A percentile compares a stretch with the other conserved stretches of the same genome.
Conservation (phyloP, 768 basidiomycete species). For the Mycena crocata region DNA sequence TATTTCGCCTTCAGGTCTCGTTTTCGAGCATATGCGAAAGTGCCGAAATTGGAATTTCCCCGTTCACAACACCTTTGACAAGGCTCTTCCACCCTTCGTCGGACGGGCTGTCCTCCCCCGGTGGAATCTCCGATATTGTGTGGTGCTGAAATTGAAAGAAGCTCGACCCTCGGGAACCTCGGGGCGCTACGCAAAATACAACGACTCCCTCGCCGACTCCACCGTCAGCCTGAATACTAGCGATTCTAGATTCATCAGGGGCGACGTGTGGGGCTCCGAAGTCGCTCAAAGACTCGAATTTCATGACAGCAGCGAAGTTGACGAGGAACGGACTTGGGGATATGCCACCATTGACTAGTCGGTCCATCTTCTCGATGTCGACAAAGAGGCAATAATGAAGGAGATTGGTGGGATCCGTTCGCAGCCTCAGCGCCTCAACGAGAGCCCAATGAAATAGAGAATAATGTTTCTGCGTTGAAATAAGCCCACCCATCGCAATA, state of each 20-base stretch:
- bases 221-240: background rate
- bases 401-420: slow-evolving; percentile 1
- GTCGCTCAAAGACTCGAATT: too few relatives aligned
- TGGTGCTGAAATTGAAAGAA: background rate
- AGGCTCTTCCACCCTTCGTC: background rate
- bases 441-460: slow-evolving; percentile 1
- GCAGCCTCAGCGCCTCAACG: background rate
- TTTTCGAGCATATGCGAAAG: slow-evolving; percentile 11
- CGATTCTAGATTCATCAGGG: background rate
- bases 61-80: slow-evolving; percentile 9
- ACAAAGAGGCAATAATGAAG: background rate
- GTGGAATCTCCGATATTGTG: background rate
- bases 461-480: background rate
- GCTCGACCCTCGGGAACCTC: background rate
- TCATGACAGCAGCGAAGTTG: background rate
- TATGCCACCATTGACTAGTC: background rate
- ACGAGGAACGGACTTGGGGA: background rate
- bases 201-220: slow-evolving; percentile 4
- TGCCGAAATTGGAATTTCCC: background rate
- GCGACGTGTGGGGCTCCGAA: too few relatives aligned
- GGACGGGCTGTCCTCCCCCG: background rate
- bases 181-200: background rate
- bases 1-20: background rate
- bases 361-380: background rate
- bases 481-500: background rate